Evolutionary conservation across 2,329 filamentous ascomycete genomes (phyloP).

Genomic region (Colletotrichum sp.): DNA sequence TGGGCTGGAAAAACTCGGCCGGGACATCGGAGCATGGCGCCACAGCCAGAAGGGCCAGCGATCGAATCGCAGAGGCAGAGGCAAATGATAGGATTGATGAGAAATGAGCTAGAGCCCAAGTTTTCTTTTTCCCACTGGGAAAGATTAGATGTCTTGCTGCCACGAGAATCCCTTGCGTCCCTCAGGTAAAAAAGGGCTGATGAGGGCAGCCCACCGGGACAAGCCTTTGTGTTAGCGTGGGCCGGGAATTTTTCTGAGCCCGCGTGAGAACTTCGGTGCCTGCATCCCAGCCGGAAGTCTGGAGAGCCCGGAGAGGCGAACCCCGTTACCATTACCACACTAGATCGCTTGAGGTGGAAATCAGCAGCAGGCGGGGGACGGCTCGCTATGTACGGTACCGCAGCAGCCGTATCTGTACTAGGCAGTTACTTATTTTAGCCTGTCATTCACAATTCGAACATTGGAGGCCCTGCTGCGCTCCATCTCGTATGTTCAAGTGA

Average conservation of each 20-base stretch:
- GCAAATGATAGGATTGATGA: background rate
- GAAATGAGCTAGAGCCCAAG: background rate
- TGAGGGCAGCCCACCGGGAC: background rate
- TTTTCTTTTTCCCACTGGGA: background rate
- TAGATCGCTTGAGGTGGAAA: background rate
- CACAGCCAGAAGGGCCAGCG: background rate
- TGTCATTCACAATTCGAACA: background rate
- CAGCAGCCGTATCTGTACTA: background rate
- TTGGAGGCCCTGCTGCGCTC: background rate
- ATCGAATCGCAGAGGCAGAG: background rate
- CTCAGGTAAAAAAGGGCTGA: background rate
- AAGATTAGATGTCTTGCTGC: background rate
- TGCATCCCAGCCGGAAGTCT: background rate
- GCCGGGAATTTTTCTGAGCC: background rate
- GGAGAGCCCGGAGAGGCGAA: background rate
- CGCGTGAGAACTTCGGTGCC: background rate
- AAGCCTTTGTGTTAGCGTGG: background rate
- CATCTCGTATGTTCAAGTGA: background rate
- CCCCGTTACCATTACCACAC: constrained; percentile 8
- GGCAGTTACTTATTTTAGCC: constrained; percentile 13
- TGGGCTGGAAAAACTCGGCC: background rate
- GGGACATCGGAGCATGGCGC: background rate
- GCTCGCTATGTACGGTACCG: background rate
- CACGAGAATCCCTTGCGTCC: background rate
- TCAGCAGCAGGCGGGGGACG: background rate